Conservation (phyloP, 2,329 filamentous ascomycete species). For the Dactylellina leptospora region DNA sequence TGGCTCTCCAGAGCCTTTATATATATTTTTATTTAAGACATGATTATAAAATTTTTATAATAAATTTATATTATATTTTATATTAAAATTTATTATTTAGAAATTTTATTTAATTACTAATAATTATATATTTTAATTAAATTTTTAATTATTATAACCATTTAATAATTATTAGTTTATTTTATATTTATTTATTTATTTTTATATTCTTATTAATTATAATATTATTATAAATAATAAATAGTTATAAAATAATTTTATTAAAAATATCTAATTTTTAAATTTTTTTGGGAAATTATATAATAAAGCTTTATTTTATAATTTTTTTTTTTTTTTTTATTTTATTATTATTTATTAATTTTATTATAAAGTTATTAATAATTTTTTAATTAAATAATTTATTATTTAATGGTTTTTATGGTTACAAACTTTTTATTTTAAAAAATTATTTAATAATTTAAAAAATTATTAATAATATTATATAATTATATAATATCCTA, state of each 20-base stretch:
- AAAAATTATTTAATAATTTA: neutral
- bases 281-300: neutral
- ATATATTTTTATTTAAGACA: too few relatives aligned
- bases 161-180: too few relatives aligned
- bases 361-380: neutral
- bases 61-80: too few relatives aligned
- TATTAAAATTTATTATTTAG: too few relatives aligned
- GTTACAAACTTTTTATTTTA: neutral
- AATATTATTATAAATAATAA: neutral
- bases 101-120: too few relatives aligned
- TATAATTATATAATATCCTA: neutral
- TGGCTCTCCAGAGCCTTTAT: too few relatives aligned
- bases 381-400: neutral
- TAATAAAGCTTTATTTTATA: neutral
- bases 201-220: neutral
- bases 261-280: neutral
- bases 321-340: neutral
- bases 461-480: neutral
- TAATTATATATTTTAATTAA: too few relatives aligned
- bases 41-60: too few relatives aligned
- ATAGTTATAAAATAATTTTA: neutral
- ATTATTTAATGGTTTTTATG: neutral
- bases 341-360: neutral
- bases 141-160: too few relatives aligned
- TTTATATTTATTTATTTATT: too few relatives aligned